phyloP scores from a whole-genome alignment of 257 asterid species.

The Petunia axillaris region DNA sequence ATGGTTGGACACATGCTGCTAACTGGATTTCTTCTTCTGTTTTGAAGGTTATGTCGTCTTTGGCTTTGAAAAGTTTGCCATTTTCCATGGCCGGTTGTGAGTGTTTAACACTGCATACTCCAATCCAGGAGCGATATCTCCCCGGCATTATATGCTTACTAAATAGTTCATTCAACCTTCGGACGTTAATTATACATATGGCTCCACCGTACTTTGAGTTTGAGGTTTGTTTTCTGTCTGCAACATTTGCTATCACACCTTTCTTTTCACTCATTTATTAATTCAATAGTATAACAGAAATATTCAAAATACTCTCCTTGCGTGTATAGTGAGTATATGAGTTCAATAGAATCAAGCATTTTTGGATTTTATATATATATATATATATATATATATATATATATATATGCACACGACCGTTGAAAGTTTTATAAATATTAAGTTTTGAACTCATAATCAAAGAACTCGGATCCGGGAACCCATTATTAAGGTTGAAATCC shows the following conservation, averaged over 20 bases:
- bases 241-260: not conserved
- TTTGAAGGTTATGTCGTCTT: conserved; percentile 19
- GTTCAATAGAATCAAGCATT: not conserved
- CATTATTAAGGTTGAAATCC: not conserved
- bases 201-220: conserved; percentile 21
- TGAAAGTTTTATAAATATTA: not conserved
- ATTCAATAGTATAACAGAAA: not conserved
- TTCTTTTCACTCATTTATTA: not conserved
- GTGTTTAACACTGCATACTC: conserved; percentile 21
- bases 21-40: not conserved
- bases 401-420: not conserved
- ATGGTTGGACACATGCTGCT: not conserved
- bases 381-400: not conserved
- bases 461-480: not conserved
- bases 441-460: not conserved
- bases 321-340: not conserved
- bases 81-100: not conserved
- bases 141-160: conserved; percentile 1
- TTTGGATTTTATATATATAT: not conserved
- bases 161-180: not conserved
- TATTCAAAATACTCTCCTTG: not conserved
- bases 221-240: conserved; percentile 14
- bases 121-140: conserved; percentile 21
- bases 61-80: not conserved
- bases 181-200: conserved; percentile 20